Evolutionary conservation across 345 rosid species (phyloP), one percentile per base, ranked within the genome.

Genomic region (Pelargonium nanum): DNA sequence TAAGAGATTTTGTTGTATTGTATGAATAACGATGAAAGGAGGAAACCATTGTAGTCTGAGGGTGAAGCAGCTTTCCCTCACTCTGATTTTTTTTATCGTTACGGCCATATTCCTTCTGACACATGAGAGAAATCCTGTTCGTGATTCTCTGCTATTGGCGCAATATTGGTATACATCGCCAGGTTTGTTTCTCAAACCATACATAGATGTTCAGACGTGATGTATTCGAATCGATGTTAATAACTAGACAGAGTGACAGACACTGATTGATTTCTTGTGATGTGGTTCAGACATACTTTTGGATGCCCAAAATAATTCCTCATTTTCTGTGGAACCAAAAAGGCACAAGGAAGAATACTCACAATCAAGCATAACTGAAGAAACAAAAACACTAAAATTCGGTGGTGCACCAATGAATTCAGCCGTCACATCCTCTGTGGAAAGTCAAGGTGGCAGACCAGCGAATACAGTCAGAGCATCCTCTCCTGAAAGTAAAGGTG

Each of bases 101-200:
- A 65, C 77, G 6, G 60, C 77, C 26, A 16, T 81, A n/a, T 56
- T 84, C 17, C 69, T 84, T 48, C 81, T 75, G 77, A 63, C 63
- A 7, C 68, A 77, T 76, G 79, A 79, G 66, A 75, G 68, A 48
- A 84, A 84, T 75, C 82, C 78, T 32, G 68, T 75, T 22, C 32
- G 70, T 30, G 59, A 71, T 26, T 69, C 79, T 5, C 44, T 77
- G 26, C 64, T 8, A 19, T 70, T 67, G 7, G 74, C 74, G 17
- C 78, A 61, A 56, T 72, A 81, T 51, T 77, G 65, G 66, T 70
- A 78, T 52, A 70, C 62, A 22, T 76, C 82, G 58, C 73, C 89
- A 75, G 89, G 89, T 84, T 63, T 30, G 70, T 68, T 65, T 68
- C 26, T 48, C 32, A 55, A 55, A 5, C 22, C 16, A 16, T 1